Conservation (phyloP, 169 alveolate species). For the Plasmodium chabaudi region DNA sequence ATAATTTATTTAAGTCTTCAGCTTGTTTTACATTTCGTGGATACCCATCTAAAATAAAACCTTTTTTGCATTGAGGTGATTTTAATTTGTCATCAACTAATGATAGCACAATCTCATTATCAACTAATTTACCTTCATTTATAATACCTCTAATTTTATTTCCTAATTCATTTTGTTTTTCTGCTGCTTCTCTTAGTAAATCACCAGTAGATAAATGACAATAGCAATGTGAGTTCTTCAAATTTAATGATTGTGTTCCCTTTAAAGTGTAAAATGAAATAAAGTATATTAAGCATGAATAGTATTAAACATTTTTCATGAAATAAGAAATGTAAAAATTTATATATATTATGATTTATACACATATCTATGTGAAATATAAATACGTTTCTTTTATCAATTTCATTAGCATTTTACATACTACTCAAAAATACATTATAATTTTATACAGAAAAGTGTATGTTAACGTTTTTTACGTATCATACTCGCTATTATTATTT, state of each 20-base stretch:
- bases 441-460: too few relatives aligned
- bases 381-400: too few relatives aligned
- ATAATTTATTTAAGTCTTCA: constrained; percentile 81
- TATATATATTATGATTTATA: too few relatives aligned
- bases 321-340: too few relatives aligned
- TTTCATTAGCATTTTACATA: too few relatives aligned
- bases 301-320: neutral
- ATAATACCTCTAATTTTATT: constrained; percentile 90
- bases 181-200: constrained; percentile 80
- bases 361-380: too few relatives aligned
- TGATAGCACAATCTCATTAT: constrained; percentile 91
- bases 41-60: constrained; percentile 96
- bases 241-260: constrained; percentile 84
- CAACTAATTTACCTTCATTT: constrained; percentile 93
- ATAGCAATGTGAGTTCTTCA: constrained; percentile 84
- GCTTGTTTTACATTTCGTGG: constrained; percentile 96
- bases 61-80: constrained; percentile 91
- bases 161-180: constrained; percentile 84
- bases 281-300: neutral
- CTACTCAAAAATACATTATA: too few relatives aligned
- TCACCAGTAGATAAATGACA: constrained; percentile 87
- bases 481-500: too few relatives aligned
- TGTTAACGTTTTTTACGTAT: too few relatives aligned
- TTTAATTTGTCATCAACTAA: constrained; percentile 90
- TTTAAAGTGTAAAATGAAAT: constrained; percentile 14